Evolutionary conservation across 805 yeast genomes (phyloP), one percentile per base, ranked within the genome.

Genomic region (Tetrapisispora iriomotensis): DNA sequence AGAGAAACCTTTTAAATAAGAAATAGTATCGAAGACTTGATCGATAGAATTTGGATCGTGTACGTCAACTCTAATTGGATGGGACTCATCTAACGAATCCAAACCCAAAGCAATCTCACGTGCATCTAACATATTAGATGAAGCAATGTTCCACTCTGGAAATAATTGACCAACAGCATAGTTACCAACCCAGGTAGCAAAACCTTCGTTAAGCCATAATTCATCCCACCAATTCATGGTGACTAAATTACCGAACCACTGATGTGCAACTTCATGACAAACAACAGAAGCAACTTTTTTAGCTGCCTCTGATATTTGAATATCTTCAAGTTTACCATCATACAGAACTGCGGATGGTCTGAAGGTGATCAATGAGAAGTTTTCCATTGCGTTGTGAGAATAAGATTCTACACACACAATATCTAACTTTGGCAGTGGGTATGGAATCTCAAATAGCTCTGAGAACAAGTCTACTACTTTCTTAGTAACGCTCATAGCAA

Each of bases 211-310:
- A 45, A 84, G 72, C 94, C 94, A 84, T 48, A 84, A 68, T 51
- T 82, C 92, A 51, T 84, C 85, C 95, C 95, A 84, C 92, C 94
- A 85, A 52, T 81, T 77, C 94, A 84, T 85, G 34, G 94, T 85
- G 44, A 83, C 90, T 50, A 81, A 71, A 60, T 85, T 80, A 40
- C 95, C 94, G 53, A 84, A 85, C 94, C 94, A 85, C 57, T 85
- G 92, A 61, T 84, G 95, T 9, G 94, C 94, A 42, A 84, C 67
- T 62, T 84, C 95, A 62, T 85, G 95, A 43, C 81, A 79, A 22
- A 84, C 82, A 25, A 84, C 94, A 53, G 82, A 82, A 6, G 86
- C 79, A 23, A 84, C 92, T 45, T 80, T 79, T 56, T 77, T 34
- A 13, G 42, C 38, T 15, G 38, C 39, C 7, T 29, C 36, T 2